Conservation (phyloP, 2,329 filamentous ascomycete species). For the Stenocarpella maydis region DNA sequence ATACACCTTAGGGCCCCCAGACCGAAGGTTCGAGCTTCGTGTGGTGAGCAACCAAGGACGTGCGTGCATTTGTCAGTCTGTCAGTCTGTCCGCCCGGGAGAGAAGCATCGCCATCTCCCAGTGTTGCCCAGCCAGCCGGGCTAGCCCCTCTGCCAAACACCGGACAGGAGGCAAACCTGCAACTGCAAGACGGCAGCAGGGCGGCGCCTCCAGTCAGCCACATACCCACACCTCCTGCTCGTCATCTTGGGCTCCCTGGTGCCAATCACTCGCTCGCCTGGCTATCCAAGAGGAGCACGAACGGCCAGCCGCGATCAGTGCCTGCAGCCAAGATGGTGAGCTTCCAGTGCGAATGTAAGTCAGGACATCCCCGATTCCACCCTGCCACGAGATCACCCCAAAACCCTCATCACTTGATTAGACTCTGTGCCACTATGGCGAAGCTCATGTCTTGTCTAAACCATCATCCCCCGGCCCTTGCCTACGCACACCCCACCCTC, state of each 20-base stretch:
- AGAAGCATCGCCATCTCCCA: constrained; percentile 2
- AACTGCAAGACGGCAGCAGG: constrained; percentile 24
- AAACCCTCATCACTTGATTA: constrained; percentile 26
- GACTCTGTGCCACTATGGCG: constrained; percentile 31
- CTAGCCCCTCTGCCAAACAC: constrained; percentile 19
- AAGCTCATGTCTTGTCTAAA: constrained; percentile 28
- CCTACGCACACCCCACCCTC: constrained; percentile 32
- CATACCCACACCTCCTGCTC: constrained; percentile 31
- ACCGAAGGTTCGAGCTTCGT: neutral
- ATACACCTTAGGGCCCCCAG: neutral
- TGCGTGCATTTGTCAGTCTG: constrained; percentile 7
- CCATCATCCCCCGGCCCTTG: constrained; percentile 4
- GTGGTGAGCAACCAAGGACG: neutral
- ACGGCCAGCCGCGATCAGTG: constrained; percentile 23
- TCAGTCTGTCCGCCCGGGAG: neutral
- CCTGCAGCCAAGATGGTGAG: constrained; percentile 33
- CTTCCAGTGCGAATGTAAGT: constrained; percentile 35
- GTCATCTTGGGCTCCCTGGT: constrained; percentile 35
- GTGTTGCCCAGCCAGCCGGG: constrained; percentile 19
- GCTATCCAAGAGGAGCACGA: constrained; percentile 20
- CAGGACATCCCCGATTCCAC: constrained; percentile 4
- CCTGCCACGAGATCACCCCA: constrained; percentile 30
- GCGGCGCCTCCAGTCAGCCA: constrained; percentile 32
- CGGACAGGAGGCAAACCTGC: constrained; percentile 26
- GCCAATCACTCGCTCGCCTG: constrained; percentile 31